Base-by-base conservation (phyloP, 805 yeast species). In the Dipodascus albidus region DNA sequence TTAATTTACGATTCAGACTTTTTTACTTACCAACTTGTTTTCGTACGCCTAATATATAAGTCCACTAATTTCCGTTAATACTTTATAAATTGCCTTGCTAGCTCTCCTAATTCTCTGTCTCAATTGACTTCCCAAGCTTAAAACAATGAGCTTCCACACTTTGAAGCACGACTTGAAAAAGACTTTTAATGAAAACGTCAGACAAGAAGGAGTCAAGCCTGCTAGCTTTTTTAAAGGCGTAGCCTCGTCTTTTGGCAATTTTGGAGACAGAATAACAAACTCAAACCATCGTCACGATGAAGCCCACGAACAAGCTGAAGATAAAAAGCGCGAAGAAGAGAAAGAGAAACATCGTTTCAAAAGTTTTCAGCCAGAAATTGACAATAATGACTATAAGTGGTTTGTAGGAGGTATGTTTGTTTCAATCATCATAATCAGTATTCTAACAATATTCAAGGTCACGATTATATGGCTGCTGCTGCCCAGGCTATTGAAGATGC, bases 361-460 rank as follows among this genome's bases (percentile, higher is more conserved):
- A 17, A 22, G 49, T 19, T 38, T 38, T 14, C 44, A 38, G 20
- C 44, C 44, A 11, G 20, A 11, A 4, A 38, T 38, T 38, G 49
- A 47, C n/a, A 22, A 21, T 27, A 47, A 47, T 27, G 31, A 47
- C n/a, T 47, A 11, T 17, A 47, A 47, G 31, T 47, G 49, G 49
- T 47, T 47, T 47, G 49, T 47, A 6, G 24, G 49, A 14, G 49
- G 49, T 47, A n/a, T 15, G 49, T 47, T 6, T n/a, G 8, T 41
- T 19, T 14, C 23, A 20, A 47, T 44, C 23, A 31, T 21, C 6
- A 15, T 1, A n/a, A n/a, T n/a, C n/a, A n/a, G n/a, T n/a, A n/a
- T n/a, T n/a, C n/a, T n/a, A n/a, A n/a, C n/a, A n/a, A n/a, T 33
- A 14, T 11, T 23, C 71, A 66, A 51, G 48, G 41, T 27, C 49